Percentiles rank a stretch among this genome's conserved stretches.
These are phyloP conservation scores for Gossypium ekmanianum DNA, from an alignment of 345 rosid species.

Conservation along the genomic window DNA sequence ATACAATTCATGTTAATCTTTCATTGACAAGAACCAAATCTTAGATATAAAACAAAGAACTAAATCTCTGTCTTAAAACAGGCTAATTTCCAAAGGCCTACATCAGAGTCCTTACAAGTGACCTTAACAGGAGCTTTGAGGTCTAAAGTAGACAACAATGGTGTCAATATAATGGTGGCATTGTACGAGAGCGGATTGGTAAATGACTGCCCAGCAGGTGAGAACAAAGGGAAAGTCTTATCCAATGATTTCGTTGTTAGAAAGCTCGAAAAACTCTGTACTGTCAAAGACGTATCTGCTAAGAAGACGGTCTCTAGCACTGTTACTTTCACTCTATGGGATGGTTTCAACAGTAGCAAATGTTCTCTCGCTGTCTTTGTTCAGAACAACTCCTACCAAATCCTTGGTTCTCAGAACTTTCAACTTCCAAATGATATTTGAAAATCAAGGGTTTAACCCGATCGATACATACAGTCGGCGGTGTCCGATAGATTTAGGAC, in stretches of 20 bases:
- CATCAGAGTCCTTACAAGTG: background rate
- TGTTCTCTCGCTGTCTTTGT: slow-evolving; percentile 65
- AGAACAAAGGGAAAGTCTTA: slow-evolving; percentile 48
- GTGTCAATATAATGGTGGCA: slow-evolving; percentile 5
- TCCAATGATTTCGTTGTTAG: slow-evolving; percentile 72
- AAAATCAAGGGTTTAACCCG: background rate
- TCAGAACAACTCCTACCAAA: slow-evolving; percentile 58
- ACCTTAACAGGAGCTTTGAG: slow-evolving; percentile 10
- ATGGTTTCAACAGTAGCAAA: slow-evolving; percentile 58
- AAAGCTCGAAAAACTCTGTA: slow-evolving; percentile 68
- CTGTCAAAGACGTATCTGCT: slow-evolving; percentile 52
- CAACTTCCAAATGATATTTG: slow-evolving; percentile 40
- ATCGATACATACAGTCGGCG: background rate
- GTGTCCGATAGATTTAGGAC: background rate
- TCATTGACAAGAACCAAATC: background rate
- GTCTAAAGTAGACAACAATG: slow-evolving; percentile 1
- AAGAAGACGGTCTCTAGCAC: slow-evolving; percentile 63
- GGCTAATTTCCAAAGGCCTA: slow-evolving; percentile 10
- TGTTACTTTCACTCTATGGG: slow-evolving; percentile 61
- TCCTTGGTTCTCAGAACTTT: slow-evolving; percentile 66
- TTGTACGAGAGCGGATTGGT: slow-evolving; percentile 7
- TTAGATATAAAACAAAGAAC: background rate
- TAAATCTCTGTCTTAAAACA: background rate
- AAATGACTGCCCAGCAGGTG: background rate
- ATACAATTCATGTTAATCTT: background rate